These are phyloP conservation scores for Microsporum canis DNA, from an alignment of 2,329 filamentous ascomycete species.

Conservation along the genomic window DNA sequence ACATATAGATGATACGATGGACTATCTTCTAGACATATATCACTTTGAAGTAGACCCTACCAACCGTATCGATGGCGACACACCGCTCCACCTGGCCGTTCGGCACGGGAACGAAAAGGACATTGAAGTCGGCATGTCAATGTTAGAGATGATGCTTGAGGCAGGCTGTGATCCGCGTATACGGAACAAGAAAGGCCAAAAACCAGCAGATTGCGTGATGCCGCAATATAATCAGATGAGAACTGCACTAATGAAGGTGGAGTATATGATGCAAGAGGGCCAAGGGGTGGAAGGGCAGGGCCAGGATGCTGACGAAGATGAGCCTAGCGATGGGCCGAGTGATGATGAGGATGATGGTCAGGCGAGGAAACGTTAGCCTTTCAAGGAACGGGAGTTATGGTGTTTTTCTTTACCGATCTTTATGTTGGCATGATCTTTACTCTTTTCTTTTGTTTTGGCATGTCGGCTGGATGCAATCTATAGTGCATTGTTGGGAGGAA, in stretches of 20 bases:
- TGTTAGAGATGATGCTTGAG: conserved; percentile 41
- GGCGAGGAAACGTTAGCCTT: not conserved
- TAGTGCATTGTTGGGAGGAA: not conserved
- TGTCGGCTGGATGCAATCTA: not conserved
- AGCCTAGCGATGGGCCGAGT: conserved; percentile 19
- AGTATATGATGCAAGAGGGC: conserved; percentile 38
- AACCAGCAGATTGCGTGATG: conserved; percentile 36
- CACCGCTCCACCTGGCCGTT: conserved; percentile 36
- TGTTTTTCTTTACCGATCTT: not conserved
- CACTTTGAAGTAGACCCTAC: conserved; percentile 40
- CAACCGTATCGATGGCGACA: conserved; percentile 37
- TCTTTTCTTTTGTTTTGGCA: not conserved
- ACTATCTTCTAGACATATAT: conserved; percentile 37
- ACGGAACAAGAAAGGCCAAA: conserved; percentile 38
- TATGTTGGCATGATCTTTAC: not conserved
- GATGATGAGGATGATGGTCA: conserved; percentile 28
- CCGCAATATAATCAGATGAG: conserved; percentile 33
- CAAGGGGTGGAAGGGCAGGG: conserved; percentile 19
- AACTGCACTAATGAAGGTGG: conserved; percentile 32
- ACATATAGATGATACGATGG: conserved; percentile 36
- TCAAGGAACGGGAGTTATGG: conserved; percentile 7
- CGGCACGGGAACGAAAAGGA: conserved; percentile 39
- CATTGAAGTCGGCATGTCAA: conserved; percentile 31
- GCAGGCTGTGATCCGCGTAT: conserved; percentile 39
- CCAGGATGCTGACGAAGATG: conserved; percentile 25